Evolutionary conservation across 2,329 filamentous ascomycete species (phyloP).

Genomic region (Metarhizium rileyi): DNA sequence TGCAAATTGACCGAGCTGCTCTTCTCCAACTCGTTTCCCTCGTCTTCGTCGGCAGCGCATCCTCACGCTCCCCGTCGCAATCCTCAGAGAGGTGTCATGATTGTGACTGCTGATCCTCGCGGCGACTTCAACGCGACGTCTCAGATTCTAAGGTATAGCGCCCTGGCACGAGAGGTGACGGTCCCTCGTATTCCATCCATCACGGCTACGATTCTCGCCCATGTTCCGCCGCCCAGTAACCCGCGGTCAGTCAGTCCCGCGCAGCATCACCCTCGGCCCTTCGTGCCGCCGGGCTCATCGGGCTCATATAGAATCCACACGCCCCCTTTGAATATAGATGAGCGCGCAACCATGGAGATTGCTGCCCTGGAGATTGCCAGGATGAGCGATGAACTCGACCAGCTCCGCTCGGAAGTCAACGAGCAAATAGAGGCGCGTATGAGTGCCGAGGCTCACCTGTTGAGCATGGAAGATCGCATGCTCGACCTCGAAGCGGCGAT

Average conservation of each 20-base stretch:
- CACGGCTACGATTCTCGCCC: conserved; percentile 55
- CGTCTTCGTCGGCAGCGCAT: conserved; percentile 34
- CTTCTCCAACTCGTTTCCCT: conserved; percentile 81
- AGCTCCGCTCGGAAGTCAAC: conserved; percentile 58
- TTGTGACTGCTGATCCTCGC: conserved; percentile 85
- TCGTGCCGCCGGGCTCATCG: conserved; percentile 28
- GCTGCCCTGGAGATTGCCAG: conserved; percentile 73
- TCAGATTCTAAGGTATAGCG: conserved; percentile 90
- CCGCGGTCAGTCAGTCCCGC: conserved; percentile 20
- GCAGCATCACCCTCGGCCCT: conserved; percentile 24
- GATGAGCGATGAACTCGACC: conserved; percentile 63
- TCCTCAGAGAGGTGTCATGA: conserved; percentile 87
- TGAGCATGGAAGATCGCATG: conserved; percentile 56
- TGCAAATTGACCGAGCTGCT: conserved; percentile 79
- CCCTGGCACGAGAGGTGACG: conserved; percentile 84
- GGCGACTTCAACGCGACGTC: conserved; percentile 96
- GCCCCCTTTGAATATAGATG: conserved; percentile 31
- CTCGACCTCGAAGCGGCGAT: conserved; percentile 69
- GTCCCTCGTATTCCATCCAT: conserved; percentile 82
- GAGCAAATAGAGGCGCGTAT: conserved; percentile 61
- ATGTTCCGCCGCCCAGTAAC: conserved; percentile 17
- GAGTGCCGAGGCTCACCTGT: conserved; percentile 63
- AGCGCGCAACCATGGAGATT: conserved; percentile 68
- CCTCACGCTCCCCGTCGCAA: conserved; percentile 39
- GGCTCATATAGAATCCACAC: conserved; percentile 29